phyloP scores from a whole-genome alignment of 257 asterid species.

The Fraxinus anomala region DNA sequence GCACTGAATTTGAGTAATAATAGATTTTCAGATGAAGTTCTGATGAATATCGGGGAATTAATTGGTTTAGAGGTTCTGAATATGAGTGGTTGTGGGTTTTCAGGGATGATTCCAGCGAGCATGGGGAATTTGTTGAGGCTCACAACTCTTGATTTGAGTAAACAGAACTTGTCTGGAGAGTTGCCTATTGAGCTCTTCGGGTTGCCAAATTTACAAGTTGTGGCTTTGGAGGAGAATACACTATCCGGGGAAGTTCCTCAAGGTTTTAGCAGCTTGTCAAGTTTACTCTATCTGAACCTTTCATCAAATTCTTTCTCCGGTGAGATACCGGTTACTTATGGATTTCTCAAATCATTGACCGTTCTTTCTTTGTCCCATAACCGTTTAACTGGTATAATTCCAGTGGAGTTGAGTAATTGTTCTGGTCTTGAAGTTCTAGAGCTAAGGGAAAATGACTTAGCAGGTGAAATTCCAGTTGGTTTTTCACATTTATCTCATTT shows the following conservation, averaged over 20 bases:
- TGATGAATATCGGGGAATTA: slow-evolving; percentile 45
- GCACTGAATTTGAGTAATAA: slow-evolving; percentile 64
- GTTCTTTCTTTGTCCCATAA: slow-evolving; percentile 59
- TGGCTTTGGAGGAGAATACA: slow-evolving; percentile 62
- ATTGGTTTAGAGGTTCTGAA: slow-evolving; percentile 57
- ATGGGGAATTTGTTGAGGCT: slow-evolving; percentile 63
- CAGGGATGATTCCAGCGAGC: slow-evolving; percentile 61
- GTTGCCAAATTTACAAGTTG: slow-evolving; percentile 60
- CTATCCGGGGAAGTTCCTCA: slow-evolving; percentile 72
- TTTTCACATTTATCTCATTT: slow-evolving; percentile 52
- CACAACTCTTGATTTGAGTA: slow-evolving; percentile 67
- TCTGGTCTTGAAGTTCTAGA: slow-evolving; percentile 56
- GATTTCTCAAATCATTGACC: slow-evolving; percentile 59
- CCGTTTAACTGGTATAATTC: slow-evolving; percentile 51
- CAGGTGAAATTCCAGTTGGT: slow-evolving; percentile 53
- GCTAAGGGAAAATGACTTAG: slow-evolving; percentile 47
- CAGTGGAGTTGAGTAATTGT: slow-evolving; percentile 64
- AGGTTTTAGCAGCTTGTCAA: slow-evolving; percentile 81
- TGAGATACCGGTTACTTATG: slow-evolving; percentile 62
- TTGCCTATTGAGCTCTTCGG: slow-evolving; percentile 76
- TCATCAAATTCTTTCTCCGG: slow-evolving; percentile 65
- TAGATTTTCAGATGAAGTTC: slow-evolving; percentile 50
- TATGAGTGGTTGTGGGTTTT: slow-evolving; percentile 70
- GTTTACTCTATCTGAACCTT: slow-evolving; percentile 65
- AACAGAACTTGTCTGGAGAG: slow-evolving; percentile 73